These are phyloP conservation scores for Orbilia javanica DNA, from an alignment of 2,329 filamentous ascomycete genomes.

Conservation along the genomic window DNA sequence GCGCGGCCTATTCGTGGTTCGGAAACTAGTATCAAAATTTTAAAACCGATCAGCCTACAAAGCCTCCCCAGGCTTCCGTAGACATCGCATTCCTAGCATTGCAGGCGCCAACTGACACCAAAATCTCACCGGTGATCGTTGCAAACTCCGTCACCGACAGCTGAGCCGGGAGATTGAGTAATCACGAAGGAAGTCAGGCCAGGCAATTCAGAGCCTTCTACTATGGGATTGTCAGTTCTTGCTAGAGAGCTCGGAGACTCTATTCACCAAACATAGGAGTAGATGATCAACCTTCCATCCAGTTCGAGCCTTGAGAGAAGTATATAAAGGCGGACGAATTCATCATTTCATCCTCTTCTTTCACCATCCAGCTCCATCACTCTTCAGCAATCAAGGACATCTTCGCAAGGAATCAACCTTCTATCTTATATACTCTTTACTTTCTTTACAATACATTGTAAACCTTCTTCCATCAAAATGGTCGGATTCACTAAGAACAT, in stretches of 20 bases:
- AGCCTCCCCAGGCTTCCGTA: background rate
- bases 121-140: slow-evolving; percentile 5
- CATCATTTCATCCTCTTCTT: slow-evolving; percentile 16
- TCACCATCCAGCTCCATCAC: background rate
- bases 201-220: background rate
- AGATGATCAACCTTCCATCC: background rate
- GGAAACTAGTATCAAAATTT: background rate
- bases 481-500: slow-evolving; percentile 43
- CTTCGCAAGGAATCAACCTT: slow-evolving; percentile 7
- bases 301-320: background rate
- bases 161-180: slow-evolving; percentile 6
- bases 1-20: background rate
- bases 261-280: background rate
- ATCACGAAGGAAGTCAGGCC: background rate
- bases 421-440: slow-evolving; percentile 14
- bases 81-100: background rate
- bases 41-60: background rate
- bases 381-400: slow-evolving; percentile 17
- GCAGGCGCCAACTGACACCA: background rate
- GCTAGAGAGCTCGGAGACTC: background rate
- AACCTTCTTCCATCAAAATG: slow-evolving; percentile 42
- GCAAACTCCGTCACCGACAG: background rate
- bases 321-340: slow-evolving; percentile 10
- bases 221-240: background rate
- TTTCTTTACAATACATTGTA: slow-evolving; percentile 23